A percentile compares a stretch with the other conserved stretches of the same genome.
phyloP scores from a whole-genome alignment of 331 rosid species.

The Telfairia occidentalis region DNA sequence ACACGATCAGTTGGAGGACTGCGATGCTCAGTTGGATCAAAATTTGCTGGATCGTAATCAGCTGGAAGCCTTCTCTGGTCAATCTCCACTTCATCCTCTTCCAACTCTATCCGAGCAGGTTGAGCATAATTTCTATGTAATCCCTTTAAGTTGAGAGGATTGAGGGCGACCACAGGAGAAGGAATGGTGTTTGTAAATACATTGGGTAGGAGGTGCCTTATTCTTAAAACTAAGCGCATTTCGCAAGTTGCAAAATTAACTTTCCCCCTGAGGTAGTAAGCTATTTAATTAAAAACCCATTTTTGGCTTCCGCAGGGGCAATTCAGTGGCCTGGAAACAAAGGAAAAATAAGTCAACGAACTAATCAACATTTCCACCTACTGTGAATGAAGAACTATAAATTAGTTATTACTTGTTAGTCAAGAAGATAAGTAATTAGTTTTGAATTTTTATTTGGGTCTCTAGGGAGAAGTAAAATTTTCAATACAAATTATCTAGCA shows the following conservation, averaged over 20 bases:
- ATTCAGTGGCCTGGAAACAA: background rate
- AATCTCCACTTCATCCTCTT: conserved; percentile 59
- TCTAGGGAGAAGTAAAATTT: background rate
- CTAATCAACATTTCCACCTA: background rate
- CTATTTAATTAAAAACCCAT: background rate
- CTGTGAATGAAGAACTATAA: background rate
- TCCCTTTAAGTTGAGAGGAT: conserved; percentile 18
- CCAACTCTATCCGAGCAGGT: conserved; percentile 52
- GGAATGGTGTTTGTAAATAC: conserved; percentile 23
- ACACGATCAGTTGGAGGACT: conserved; percentile 67
- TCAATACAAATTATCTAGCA: background rate
- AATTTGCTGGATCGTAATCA: conserved; percentile 65
- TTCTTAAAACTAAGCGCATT: conserved; percentile 47
- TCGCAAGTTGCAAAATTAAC: conserved; percentile 1
- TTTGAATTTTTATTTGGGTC: background rate
- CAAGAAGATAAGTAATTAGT: background rate
- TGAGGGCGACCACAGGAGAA: conserved; percentile 6
- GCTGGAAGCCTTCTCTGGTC: conserved; percentile 77
- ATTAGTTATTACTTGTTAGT: background rate
- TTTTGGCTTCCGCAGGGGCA: background rate
- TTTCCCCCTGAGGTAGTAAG: background rate
- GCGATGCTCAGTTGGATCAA: conserved; percentile 55
- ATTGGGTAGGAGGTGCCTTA: conserved; percentile 33
- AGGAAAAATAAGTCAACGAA: background rate
- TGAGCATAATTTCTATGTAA: conserved; percentile 33